A percentile compares a stretch with the other conserved stretches of the same genome.
Conservation (phyloP, 2,329 filamentous ascomycete species). For the Remersonia thermophila region DNA sequence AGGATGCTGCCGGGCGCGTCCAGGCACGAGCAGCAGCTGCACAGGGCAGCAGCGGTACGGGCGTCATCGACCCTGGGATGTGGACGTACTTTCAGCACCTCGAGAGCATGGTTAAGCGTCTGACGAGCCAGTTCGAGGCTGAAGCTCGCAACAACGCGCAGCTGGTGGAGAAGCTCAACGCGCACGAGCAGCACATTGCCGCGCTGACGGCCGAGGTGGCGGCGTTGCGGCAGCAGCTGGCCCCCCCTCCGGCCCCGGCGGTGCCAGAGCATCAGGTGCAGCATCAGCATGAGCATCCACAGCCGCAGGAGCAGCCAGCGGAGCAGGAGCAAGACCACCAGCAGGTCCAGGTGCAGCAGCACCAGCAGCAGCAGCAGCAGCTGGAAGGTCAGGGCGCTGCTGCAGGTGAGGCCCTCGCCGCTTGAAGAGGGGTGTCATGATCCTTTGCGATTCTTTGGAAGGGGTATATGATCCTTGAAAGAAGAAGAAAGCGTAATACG, state of each 20-base stretch:
- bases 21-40: too few relatives aligned
- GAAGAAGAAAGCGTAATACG: too few relatives aligned
- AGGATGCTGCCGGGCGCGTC: conserved; percentile 13
- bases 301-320: too few relatives aligned
- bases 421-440: too few relatives aligned
- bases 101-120: conserved; percentile 38
- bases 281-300: too few relatives aligned
- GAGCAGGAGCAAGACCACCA: not conserved
- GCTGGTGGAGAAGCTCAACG: conserved; percentile 15
- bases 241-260: conserved; percentile 1
- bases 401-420: too few relatives aligned
- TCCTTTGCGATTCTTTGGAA: too few relatives aligned
- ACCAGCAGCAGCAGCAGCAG: conserved; percentile 3
- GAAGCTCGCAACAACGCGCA: conserved; percentile 12
- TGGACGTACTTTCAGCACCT: conserved; percentile 63
- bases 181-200: conserved; percentile 15
- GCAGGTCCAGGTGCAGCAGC: not conserved
- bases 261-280: not conserved
- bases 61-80: conserved; percentile 50
- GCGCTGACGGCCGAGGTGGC: conserved; percentile 14
- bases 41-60: conserved; percentile 52
- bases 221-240: conserved; percentile 13
- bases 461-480: too few relatives aligned
- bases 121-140: conserved; percentile 12
- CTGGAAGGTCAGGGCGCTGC: not conserved